Conservation (phyloP, 208 protist species). For the Strigomonas galati region DNA sequence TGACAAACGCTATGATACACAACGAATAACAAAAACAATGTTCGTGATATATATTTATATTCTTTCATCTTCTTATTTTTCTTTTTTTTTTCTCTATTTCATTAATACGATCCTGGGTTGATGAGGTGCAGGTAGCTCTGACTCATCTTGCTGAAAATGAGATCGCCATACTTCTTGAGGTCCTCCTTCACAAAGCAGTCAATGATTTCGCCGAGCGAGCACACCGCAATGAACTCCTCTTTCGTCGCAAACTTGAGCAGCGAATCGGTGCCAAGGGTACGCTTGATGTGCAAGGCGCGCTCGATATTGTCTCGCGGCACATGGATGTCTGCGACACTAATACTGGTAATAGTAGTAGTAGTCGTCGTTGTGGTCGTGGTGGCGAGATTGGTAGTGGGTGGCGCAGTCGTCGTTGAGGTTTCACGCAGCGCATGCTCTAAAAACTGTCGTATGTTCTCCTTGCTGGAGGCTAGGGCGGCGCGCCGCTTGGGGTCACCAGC, state of each 20-base stretch:
- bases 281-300: conserved; percentile 55
- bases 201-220: conserved; percentile 45
- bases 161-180: not conserved
- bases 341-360: not conserved
- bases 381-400: too few species aligned
- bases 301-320: not conserved
- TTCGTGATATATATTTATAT: conserved; percentile 2
- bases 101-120: not conserved
- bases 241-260: conserved; percentile 50
- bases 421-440: not conserved
- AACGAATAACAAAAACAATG: not conserved
- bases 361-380: too few species aligned
- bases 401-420: too few species aligned
- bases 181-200: not conserved
- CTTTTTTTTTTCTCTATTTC: conserved; percentile 3
- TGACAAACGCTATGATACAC: too few species aligned
- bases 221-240: conserved; percentile 45
- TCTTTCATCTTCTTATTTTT: not conserved
- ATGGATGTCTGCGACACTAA: not conserved
- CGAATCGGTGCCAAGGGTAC: conserved; percentile 40
- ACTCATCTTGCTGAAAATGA: not conserved
- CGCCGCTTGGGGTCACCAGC: not conserved
- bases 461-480: not conserved
- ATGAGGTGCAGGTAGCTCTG: not conserved
- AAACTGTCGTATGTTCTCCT: not conserved